Base-by-base conservation (phyloP, 306 rosid genomes). In the Quercus mongolica region DNA sequence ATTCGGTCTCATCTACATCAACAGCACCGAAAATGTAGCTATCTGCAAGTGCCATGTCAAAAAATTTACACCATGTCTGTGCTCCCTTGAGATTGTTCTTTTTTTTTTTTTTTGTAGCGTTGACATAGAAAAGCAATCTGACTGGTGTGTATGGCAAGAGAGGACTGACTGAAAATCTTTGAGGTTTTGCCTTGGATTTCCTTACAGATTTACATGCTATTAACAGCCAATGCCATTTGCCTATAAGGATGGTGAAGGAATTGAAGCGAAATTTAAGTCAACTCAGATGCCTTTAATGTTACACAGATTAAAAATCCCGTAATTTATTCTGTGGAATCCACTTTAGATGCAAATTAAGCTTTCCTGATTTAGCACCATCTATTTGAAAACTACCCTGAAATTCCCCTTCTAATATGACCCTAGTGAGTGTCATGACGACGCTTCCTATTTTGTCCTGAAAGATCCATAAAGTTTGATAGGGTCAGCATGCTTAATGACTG, bases 371-470 rank as follows among this genome's bases (percentile, higher is more conserved):
- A 52, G 98, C 87, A 52, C 84, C 88, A 11, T 91, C 92, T 19
- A 92, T 61, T 21, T 77, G 79, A 78, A 51, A 89, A 59, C 87
- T 75, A 49, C 85, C 94, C 61, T 79, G 88, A 76, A 81, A 83
- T 82, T 95, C 99, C 58, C 96, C 94, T 86, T 92, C 94, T 63
- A 91, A 46, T 35, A 91, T 72, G 46, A 76, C 94, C 83, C 88
- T 95, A 0, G 98, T 95, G 28, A 95, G 89, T 35, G 99, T 91
- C 94, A 92, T 67, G 82, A 90, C 76, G 46, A 88, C 91, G 77
- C 84, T 91, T 56, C 99, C 98, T 49, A 95, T 79, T 87, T 90
- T 93, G 20, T 91, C 93, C 97, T 92, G 87, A 56, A 75, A 79
- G 20, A 81, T 44, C 30, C 75, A 77, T 28, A 33, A 57, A 70